A percentile compares a stretch with the other conserved stretches of the same genome.
Evolutionary conservation across 2,329 filamentous ascomycete genomes (phyloP).

Genomic region (Dothidotthia symphoricarpi): DNA sequence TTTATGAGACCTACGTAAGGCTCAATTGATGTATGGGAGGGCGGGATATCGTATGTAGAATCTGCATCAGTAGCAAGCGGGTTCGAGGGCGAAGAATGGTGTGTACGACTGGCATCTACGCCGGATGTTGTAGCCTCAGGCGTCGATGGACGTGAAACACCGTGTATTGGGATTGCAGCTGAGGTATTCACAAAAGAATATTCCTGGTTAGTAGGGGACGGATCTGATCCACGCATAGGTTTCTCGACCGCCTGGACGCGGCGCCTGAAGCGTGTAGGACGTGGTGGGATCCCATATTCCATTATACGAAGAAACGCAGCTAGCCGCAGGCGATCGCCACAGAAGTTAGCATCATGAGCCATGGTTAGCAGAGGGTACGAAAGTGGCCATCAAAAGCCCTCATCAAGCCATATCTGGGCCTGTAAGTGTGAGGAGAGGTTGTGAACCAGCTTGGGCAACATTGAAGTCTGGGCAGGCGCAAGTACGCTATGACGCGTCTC

Average conservation of each 20-base stretch:
- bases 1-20: too few relatives aligned
- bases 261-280: slow-evolving; percentile 23
- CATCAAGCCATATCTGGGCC: background rate
- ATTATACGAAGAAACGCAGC: slow-evolving; percentile 25
- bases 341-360: slow-evolving; percentile 24
- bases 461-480: slow-evolving; percentile 10
- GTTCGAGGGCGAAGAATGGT: too few relatives aligned
- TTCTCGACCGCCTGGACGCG: slow-evolving; percentile 1
- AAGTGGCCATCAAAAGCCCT: background rate
- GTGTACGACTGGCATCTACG: too few relatives aligned
- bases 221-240: too few relatives aligned
- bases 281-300: slow-evolving; percentile 21
- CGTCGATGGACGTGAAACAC: too few relatives aligned
- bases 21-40: too few relatives aligned
- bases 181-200: too few relatives aligned
- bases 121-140: too few relatives aligned
- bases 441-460: slow-evolving; percentile 2
- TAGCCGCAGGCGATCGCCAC: slow-evolving; percentile 24
- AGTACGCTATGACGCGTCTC: slow-evolving; percentile 19
- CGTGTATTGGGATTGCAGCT: too few relatives aligned
- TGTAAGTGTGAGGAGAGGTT: background rate
- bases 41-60: too few relatives aligned
- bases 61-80: too few relatives aligned
- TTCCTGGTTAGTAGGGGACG: background rate
- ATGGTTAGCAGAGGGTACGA: slow-evolving; percentile 9